These are phyloP conservation scores for Limtongozyma cylindracea DNA, from an alignment of 805 yeast species.

Conservation along the genomic window DNA sequence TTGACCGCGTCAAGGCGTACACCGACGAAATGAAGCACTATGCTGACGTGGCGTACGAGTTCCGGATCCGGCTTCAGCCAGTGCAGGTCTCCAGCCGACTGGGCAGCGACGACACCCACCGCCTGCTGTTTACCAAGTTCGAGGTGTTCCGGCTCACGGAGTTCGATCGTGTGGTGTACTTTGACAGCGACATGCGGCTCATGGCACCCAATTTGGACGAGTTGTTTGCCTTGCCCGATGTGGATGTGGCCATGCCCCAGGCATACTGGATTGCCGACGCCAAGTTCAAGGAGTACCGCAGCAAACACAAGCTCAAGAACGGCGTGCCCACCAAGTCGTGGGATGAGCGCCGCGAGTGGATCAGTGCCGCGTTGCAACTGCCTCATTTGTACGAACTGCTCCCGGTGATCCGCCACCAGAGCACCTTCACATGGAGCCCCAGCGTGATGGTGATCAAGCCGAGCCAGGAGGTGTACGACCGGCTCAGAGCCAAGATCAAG, in stretches of 20 bases:
- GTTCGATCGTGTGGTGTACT: constrained; percentile 24
- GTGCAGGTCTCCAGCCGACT: constrained; percentile 4
- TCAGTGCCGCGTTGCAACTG: constrained; percentile 3
- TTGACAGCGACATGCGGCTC: constrained; percentile 32
- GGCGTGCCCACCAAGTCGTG: not conserved
- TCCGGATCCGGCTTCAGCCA: constrained; percentile 5
- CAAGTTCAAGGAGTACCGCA: constrained; percentile 1
- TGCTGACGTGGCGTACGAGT: not conserved
- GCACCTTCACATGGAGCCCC: not conserved
- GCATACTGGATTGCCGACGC: constrained; percentile 10
- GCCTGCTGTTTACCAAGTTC: constrained; percentile 29
- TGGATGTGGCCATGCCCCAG: constrained; percentile 8
- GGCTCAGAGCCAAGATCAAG: constrained; percentile 4
- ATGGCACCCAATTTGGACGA: constrained; percentile 7
- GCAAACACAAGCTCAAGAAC: not conserved
- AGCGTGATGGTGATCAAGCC: constrained; percentile 42
- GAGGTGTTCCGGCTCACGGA: constrained; percentile 20
- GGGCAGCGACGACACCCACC: constrained; percentile 6
- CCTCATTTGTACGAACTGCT: constrained; percentile 5
- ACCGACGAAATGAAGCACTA: not conserved
- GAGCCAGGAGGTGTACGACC: constrained; percentile 5
- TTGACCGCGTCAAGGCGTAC: constrained; percentile 2
- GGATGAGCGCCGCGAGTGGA: not conserved
- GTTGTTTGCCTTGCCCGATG: constrained; percentile 7
- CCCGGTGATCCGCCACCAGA: constrained; percentile 2